A percentile compares a stretch with the other conserved stretches of the same genome.
These are phyloP conservation scores for Candida broadrunensis DNA, from an alignment of 805 yeast genomes.

Conservation along the genomic window DNA sequence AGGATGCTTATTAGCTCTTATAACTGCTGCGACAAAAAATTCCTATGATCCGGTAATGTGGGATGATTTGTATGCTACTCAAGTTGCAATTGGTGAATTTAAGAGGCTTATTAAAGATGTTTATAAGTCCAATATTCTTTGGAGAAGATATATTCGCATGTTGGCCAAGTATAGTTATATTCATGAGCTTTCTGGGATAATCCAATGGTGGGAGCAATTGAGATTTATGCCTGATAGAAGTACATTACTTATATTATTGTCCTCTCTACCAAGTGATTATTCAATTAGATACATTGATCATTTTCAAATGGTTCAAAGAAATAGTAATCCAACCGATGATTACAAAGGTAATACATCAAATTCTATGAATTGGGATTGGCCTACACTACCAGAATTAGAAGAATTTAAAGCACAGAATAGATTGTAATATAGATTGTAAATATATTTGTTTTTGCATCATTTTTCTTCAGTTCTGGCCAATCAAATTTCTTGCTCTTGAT, in stretches of 20 bases:
- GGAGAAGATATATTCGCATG: constrained; percentile 53
- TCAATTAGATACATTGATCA: constrained; percentile 38
- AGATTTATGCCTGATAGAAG: constrained; percentile 38
- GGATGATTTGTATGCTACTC: constrained; percentile 55
- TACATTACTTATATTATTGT: constrained; percentile 39
- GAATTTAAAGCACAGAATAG: background rate
- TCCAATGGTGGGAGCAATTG: constrained; percentile 54
- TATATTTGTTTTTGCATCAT: background rate
- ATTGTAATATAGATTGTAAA: no score
- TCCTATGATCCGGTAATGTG: constrained; percentile 30
- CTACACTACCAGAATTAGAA: constrained; percentile 19
- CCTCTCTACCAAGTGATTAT: constrained; percentile 32
- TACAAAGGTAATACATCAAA: constrained; percentile 2
- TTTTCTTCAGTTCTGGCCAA: background rate
- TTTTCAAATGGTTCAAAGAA: constrained; percentile 16
- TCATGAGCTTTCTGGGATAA: constrained; percentile 47
- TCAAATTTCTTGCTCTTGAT: background rate
- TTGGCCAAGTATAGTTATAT: constrained; percentile 46
- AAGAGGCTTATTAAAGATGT: constrained; percentile 18
- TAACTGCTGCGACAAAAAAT: constrained; percentile 43
- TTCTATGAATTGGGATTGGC: constrained; percentile 32
- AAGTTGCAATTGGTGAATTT: constrained; percentile 58
- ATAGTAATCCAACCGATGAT: constrained; percentile 9
- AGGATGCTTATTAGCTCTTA: constrained; percentile 38
- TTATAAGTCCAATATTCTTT: constrained; percentile 20